Evolutionary conservation across 164 flowering plant species (phyloP).

Genomic region (Vitis rotundifolia): DNA sequence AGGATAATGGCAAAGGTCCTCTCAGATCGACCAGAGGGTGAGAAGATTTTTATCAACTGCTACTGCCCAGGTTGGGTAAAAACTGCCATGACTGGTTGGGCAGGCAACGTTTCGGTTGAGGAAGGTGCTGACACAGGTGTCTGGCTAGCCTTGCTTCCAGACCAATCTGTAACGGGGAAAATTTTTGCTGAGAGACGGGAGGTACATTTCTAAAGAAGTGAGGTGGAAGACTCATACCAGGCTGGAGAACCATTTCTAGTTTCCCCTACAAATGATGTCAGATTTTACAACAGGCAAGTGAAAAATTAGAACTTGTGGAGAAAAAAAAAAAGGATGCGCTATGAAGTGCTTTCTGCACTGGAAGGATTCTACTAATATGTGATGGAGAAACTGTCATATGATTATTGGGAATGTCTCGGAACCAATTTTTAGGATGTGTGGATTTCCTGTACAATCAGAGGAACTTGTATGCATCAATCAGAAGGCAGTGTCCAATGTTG

Average conservation of each 20-base stretch:
- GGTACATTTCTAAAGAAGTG: constrained; percentile 48
- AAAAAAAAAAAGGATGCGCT: too few species aligned
- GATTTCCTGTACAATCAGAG: too few species aligned
- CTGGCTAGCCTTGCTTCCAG: constrained; percentile 87
- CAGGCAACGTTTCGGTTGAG: constrained; percentile 71
- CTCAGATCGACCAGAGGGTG: constrained; percentile 58
- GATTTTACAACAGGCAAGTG: too few species aligned
- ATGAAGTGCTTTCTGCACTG: too few species aligned
- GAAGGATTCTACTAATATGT: too few species aligned
- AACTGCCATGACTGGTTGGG: constrained; percentile 95
- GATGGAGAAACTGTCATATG: too few species aligned
- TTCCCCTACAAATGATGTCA: not conserved
- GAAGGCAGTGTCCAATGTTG: too few species aligned
- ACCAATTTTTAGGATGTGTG: too few species aligned
- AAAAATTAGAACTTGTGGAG: too few species aligned
- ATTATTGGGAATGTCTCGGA: too few species aligned
- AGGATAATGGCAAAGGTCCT: constrained; percentile 65
- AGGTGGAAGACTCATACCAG: not conserved
- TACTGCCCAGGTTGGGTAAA: constrained; percentile 98
- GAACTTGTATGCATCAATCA: too few species aligned
- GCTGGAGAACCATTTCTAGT: constrained; percentile 8
- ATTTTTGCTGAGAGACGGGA: constrained; percentile 94
- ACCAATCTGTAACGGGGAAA: constrained; percentile 61
- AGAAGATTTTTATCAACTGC: constrained; percentile 70
- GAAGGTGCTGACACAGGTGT: constrained; percentile 95